Conservation (phyloP, 2,329 filamentous ascomycete genomes). For the Penicillium decumbens region DNA sequence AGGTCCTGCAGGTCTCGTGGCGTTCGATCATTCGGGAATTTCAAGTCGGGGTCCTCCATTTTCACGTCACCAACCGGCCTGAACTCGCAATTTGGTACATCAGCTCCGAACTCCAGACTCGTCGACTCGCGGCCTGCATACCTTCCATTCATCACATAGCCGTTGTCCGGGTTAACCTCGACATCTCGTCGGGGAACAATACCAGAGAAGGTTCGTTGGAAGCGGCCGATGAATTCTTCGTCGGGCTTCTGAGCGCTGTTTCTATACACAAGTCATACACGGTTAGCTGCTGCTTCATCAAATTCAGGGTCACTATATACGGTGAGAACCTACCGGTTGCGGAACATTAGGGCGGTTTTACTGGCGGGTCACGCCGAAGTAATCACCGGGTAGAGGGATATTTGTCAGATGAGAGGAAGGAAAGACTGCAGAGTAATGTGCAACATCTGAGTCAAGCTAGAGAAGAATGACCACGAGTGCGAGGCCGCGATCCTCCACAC, state of each 20-base stretch:
- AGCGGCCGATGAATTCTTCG: slow-evolving; percentile 76
- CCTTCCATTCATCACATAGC: slow-evolving; percentile 25
- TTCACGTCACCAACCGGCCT: slow-evolving; percentile 27
- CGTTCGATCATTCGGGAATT: slow-evolving; percentile 72
- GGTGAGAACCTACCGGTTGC: slow-evolving; percentile 43
- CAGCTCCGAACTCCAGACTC: slow-evolving; percentile 4
- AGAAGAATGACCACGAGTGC: background rate
- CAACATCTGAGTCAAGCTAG: slow-evolving; percentile 7
- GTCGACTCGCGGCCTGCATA: slow-evolving; percentile 10
- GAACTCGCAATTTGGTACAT: slow-evolving; percentile 1
- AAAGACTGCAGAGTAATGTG: background rate
- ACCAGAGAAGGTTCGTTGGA: slow-evolving; percentile 77
- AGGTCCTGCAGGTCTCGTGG: slow-evolving; percentile 77
- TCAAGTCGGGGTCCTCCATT: slow-evolving; percentile 50
- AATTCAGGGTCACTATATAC: background rate
- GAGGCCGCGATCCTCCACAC: background rate
- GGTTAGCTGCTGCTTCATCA: background rate
- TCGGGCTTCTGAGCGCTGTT: slow-evolving; percentile 79
- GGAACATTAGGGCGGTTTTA: slow-evolving; percentile 40
- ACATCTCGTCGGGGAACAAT: slow-evolving; percentile 51
- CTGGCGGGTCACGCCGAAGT: background rate
- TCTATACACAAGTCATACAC: slow-evolving; percentile 40
- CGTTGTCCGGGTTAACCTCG: slow-evolving; percentile 29
- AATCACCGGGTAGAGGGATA: background rate
- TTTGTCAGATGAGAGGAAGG: background rate